These are phyloP conservation scores for Anthoceros angustus DNA, from an alignment of 225 moss, liverwort and hornwort species.

Conservation along the genomic window DNA sequence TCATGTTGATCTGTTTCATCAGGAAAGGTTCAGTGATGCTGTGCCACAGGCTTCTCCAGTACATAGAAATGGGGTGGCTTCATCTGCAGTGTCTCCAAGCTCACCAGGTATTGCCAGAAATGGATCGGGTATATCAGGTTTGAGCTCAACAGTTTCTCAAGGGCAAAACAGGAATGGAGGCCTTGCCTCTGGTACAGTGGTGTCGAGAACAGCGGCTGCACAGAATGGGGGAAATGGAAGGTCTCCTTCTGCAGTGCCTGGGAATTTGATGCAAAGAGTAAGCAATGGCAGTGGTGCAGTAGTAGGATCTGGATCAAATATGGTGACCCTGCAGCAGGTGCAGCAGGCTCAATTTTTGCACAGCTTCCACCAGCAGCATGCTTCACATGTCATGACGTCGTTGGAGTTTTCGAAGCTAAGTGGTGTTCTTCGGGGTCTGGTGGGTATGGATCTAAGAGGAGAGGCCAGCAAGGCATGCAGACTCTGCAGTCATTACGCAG, in stretches of 20 bases:
- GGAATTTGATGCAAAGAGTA: slow-evolving; percentile 45
- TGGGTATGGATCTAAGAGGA: slow-evolving; percentile 50
- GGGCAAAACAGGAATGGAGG: slow-evolving; percentile 6
- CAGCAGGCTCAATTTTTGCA: slow-evolving; percentile 84
- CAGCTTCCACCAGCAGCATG: slow-evolving; percentile 51
- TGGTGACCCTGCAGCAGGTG: slow-evolving; percentile 34
- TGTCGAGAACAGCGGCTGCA: slow-evolving; percentile 22
- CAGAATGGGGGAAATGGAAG: slow-evolving; percentile 22
- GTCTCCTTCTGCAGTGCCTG: slow-evolving; percentile 39
- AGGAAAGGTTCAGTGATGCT: slow-evolving; percentile 75
- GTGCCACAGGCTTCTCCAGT: slow-evolving; percentile 29
- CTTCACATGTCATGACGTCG: slow-evolving; percentile 40
- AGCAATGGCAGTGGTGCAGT: slow-evolving; percentile 30
- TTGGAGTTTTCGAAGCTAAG: slow-evolving; percentile 71
- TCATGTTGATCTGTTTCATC: slow-evolving; percentile 51
- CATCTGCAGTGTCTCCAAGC: slow-evolving; percentile 24
- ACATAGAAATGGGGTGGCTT: background rate
- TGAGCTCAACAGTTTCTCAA: slow-evolving; percentile 17
- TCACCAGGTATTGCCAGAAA: slow-evolving; percentile 36
- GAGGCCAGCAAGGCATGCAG: slow-evolving; percentile 68
- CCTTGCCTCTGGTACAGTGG: slow-evolving; percentile 3
- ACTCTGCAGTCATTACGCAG: slow-evolving; percentile 71
- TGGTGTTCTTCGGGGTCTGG: slow-evolving; percentile 62
- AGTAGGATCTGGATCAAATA: slow-evolving; percentile 34
- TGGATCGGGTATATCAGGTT: slow-evolving; percentile 24